A percentile compares a stretch with the other conserved stretches of the same genome.
These are phyloP conservation scores for Alternaria triticina DNA, from an alignment of 2,329 filamentous ascomycete genomes.

Conservation along the genomic window DNA sequence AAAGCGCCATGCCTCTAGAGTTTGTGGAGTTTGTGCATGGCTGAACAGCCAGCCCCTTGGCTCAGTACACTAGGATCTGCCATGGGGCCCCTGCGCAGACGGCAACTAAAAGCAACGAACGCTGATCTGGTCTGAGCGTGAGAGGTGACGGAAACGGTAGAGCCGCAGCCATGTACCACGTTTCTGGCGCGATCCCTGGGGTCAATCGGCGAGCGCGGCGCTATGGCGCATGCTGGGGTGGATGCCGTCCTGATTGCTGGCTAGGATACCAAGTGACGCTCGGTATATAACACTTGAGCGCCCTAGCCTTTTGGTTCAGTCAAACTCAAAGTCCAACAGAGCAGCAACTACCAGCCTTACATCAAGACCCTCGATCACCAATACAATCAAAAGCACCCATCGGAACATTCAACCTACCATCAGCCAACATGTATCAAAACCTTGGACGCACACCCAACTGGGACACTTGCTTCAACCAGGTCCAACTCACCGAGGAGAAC, in stretches of 20 bases:
- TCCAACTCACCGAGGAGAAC: slow-evolving; percentile 40
- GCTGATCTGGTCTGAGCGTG: slow-evolving; percentile 22
- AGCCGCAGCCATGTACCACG: slow-evolving; percentile 27
- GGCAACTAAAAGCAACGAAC: slow-evolving; percentile 24
- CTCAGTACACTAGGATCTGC: slow-evolving; percentile 22
- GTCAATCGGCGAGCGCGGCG: slow-evolving; percentile 24
- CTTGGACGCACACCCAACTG: slow-evolving; percentile 15
- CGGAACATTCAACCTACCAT: background rate
- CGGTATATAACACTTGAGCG: slow-evolving; percentile 16
- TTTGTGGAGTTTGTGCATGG: slow-evolving; percentile 13
- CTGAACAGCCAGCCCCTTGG: slow-evolving; percentile 21
- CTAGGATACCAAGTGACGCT: slow-evolving; percentile 7
- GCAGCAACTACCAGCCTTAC: background rate
- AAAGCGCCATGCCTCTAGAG: slow-evolving; percentile 9
- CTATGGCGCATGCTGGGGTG: slow-evolving; percentile 23
- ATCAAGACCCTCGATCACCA: background rate
- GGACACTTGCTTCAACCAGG: slow-evolving; percentile 13
- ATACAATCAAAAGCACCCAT: background rate
- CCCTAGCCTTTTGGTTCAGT: slow-evolving; percentile 8
- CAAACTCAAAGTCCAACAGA: slow-evolving; percentile 4
- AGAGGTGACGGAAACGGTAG: slow-evolving; percentile 24
- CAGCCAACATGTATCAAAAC: slow-evolving; percentile 17
- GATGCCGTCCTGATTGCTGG: slow-evolving; percentile 16
- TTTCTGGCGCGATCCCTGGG: slow-evolving; percentile 27
- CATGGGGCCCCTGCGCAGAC: slow-evolving; percentile 25